Conservation (phyloP, 768 basidiomycete species). For the Termitomyces sp. region DNA sequence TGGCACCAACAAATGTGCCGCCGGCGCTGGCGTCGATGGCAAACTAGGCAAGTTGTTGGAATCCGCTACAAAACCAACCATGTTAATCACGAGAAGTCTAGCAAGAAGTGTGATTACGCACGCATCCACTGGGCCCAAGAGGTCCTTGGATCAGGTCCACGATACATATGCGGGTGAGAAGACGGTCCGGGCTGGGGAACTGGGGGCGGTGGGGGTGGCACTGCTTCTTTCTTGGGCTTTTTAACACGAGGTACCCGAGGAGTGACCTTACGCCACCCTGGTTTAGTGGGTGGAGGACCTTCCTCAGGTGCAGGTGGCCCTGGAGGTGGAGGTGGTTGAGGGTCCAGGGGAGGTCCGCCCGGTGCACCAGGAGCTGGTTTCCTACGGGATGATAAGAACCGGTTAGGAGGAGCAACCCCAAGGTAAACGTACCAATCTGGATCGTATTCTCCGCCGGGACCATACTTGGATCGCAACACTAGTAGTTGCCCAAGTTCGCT, state of each 20-base stretch:
- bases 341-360: conserved; percentile 35
- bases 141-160: conserved; percentile 32
- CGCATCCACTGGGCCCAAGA: conserved; percentile 69
- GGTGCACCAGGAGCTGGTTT: conserved; percentile 39
- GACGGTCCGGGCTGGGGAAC: conserved; percentile 13
- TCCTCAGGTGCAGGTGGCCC: conserved; percentile 32
- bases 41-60: conserved; percentile 52
- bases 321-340: conserved; percentile 14
- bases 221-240: conserved; percentile 37
- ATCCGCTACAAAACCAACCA: conserved; percentile 41
- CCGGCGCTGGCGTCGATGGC: conserved; percentile 37
- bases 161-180: conserved; percentile 5
- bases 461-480: conserved; percentile 67
- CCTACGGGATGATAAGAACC: conserved; percentile 19
- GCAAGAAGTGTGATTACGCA: conserved; percentile 28
- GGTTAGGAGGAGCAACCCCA: background rate
- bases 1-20: conserved; percentile 58
- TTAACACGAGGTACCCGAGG: conserved; percentile 32
- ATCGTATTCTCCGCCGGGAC: conserved; percentile 82
- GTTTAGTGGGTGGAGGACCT: conserved; percentile 34
- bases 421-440: conserved; percentile 56
- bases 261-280: conserved; percentile 59
- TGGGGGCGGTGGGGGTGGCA: conserved; percentile 19
- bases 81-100: conserved; percentile 3
- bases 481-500: conserved; percentile 76